Evolutionary conservation across 164 flowering plant genomes (phyloP), one percentile per base, ranked within the genome.

Genomic region (Chimonanthus salicifolius): DNA sequence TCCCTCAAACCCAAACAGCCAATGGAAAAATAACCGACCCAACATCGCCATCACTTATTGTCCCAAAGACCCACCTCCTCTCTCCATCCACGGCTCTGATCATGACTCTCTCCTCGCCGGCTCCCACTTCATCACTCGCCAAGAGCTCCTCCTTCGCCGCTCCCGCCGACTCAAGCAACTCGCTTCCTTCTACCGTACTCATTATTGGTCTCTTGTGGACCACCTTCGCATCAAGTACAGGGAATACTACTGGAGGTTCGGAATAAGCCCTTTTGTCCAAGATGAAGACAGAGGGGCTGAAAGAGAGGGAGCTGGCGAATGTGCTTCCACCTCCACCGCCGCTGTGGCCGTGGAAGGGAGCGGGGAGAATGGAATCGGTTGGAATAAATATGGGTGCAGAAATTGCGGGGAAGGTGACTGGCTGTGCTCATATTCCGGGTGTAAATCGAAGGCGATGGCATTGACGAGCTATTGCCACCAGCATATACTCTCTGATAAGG

Each of bases 361-460:
- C 44, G 46, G 62, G 16, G 72, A 48, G 7, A 58, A 58, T 49
- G 72, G 44, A 49, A n/a, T 21, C 11, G 49, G 49, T 64, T 7
- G 67, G 44, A 20, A 18, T 7, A 62, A n/a, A n/a, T 6, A 7
- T 20, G 50, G 21, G 2, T 76, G 62, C 48, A 16, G 11, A n/a
- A 67, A 18, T 1, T 76, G 62, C 45, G 43, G n/a, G 33, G 70
- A 68, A 50, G 64, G 33, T 69, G 68, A 66, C 47, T 66, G 67
- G 47, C 76, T 76, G 67, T 90, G 97, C 78, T 84, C 66, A 46
- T 82, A 81, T 20, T 68, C 72, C 1, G 93, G 87, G 10, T 93
- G 98, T 71, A 90, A 90, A 79, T 64, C 81, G 47, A 93, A 89
- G 87, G 88, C 97, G 15, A 93, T 93, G 98, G 89, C 97, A 2